Evolutionary conservation across 768 basidiomycete species (phyloP).

Genomic region (Piloderma croceum): DNA sequence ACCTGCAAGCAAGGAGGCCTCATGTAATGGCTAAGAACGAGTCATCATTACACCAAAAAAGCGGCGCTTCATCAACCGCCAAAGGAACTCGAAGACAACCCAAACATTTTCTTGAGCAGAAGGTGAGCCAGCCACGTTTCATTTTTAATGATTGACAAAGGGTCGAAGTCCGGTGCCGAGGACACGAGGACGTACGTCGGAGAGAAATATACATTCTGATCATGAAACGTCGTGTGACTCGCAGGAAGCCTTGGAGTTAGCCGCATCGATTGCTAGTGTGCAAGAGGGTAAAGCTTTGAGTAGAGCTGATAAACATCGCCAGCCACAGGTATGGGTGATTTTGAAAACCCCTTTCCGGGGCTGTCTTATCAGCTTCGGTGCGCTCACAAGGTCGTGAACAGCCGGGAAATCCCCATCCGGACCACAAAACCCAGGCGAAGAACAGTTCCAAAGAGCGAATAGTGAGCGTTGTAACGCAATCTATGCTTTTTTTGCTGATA

Average conservation of each 20-base stretch:
- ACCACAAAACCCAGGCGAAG: constrained; percentile 22
- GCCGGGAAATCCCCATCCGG: constrained; percentile 16
- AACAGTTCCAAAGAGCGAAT: constrained; percentile 22
- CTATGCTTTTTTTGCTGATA: constrained; percentile 13
- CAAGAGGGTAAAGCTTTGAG: constrained; percentile 41
- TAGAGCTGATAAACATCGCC: constrained; percentile 36
- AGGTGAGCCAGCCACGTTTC: constrained; percentile 16
- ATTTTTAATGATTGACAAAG: neutral
- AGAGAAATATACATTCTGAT: neutral
- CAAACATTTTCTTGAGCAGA: constrained; percentile 34
- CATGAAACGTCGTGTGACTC: constrained; percentile 10
- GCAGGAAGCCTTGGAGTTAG: constrained; percentile 44
- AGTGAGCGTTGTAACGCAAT: constrained; percentile 36
- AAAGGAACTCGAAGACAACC: too few species aligned
- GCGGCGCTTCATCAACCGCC: too few species aligned
- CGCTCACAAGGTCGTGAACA: too few species aligned
- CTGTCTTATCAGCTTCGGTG: too few species aligned
- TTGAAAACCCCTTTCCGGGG: too few species aligned
- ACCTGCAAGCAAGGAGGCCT: too few species aligned
- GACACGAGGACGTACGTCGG: constrained; percentile 1
- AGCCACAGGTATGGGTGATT: constrained; percentile 36
- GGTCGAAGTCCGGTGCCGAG: neutral
- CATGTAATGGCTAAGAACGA: too few species aligned
- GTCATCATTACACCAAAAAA: too few species aligned
- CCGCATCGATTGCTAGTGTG: constrained; percentile 38